Evolutionary conservation across 2,329 filamentous ascomycete species (phyloP).

Genomic region (Penicillium sp.): DNA sequence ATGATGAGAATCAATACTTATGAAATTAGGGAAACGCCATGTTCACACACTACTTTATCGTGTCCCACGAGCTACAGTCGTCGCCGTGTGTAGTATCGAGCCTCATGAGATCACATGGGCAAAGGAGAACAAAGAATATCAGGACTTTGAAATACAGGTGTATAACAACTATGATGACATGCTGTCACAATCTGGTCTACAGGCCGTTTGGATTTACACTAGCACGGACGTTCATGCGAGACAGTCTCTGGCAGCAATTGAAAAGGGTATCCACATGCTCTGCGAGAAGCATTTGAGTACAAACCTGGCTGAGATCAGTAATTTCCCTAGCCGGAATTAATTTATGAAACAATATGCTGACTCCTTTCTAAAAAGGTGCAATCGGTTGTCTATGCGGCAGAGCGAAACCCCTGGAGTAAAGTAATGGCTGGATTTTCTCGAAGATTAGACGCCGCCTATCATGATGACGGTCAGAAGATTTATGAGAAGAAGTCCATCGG

Average conservation of each 20-base stretch:
- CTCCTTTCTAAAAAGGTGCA: neutral
- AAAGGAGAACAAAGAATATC: constrained; percentile 44
- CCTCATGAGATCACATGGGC: constrained; percentile 47
- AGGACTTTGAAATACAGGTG: constrained; percentile 49
- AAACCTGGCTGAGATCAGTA: constrained; percentile 54
- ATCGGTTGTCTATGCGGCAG: neutral
- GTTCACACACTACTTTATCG: neutral
- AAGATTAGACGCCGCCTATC: constrained; percentile 51
- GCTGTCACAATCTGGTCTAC: constrained; percentile 53
- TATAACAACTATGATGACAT: constrained; percentile 56
- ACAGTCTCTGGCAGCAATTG: constrained; percentile 55
- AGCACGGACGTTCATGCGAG: constrained; percentile 56
- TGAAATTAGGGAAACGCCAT: neutral
- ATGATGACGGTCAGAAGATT: constrained; percentile 40
- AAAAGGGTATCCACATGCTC: constrained; percentile 51
- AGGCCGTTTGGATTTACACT: constrained; percentile 55
- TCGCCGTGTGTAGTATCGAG: neutral
- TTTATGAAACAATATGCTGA: no score
- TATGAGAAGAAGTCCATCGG: constrained; percentile 44
- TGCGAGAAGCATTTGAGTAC: constrained; percentile 56
- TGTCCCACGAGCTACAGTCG: neutral
- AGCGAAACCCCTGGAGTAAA: neutral
- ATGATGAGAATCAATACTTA: neutral
- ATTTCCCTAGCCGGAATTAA: neutral
- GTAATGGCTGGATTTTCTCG: constrained; percentile 53